These are phyloP conservation scores for Eugenia klotzschiana DNA, from an alignment of 441 rosid genomes.

Conservation along the genomic window DNA sequence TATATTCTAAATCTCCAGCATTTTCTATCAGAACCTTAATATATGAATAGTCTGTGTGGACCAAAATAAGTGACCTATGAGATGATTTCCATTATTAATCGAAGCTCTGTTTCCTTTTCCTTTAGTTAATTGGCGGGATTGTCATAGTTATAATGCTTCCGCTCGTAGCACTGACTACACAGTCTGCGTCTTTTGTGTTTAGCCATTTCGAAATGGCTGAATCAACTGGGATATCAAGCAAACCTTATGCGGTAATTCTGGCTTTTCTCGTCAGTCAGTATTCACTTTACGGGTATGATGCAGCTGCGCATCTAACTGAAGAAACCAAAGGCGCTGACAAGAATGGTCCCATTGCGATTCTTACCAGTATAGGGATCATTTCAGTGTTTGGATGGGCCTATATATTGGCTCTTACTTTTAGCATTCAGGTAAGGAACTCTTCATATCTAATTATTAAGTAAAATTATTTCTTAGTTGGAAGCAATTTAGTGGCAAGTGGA, in stretches of 20 bases:
- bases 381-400: conserved; percentile 53
- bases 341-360: conserved; percentile 53
- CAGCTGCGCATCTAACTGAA: conserved; percentile 63
- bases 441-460: not conserved
- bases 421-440: conserved; percentile 31
- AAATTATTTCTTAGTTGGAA: not conserved
- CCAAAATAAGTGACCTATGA: not conserved
- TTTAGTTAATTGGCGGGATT: conserved; percentile 37
- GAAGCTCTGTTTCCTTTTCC: not conserved
- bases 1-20: not conserved
- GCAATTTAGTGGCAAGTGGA: not conserved
- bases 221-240: conserved; percentile 39
- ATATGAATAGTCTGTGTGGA: not conserved
- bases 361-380: conserved; percentile 50
- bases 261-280: conserved; percentile 49
- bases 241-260: conserved; percentile 42
- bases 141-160: conserved; percentile 48
- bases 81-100: not conserved
- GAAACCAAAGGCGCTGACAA: conserved; percentile 57
- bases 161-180: conserved; percentile 34
- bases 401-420: conserved; percentile 42
- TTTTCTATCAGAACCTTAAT: not conserved
- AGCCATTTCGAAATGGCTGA: conserved; percentile 30
- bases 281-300: conserved; percentile 49
- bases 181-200: conserved; percentile 43